Evolutionary conservation across 495 filamentous ascomycete genomes (phyloP).

Genomic region (Jackrogersella minutella): DNA sequence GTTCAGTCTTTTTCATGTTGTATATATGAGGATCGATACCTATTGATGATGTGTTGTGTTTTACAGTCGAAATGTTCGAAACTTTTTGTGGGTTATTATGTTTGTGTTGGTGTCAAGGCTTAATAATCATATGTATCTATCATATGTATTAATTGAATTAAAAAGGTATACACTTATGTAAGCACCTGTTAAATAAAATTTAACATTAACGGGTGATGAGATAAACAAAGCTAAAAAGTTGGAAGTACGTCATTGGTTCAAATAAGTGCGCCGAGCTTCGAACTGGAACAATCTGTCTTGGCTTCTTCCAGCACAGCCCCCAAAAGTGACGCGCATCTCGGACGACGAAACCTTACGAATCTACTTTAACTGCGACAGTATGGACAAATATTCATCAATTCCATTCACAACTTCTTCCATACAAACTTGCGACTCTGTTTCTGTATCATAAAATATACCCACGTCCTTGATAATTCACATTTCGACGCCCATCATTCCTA

Average conservation of each 20-base stretch:
- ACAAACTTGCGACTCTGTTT: background rate
- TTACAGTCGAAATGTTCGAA: no score
- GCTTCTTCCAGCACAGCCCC: slow-evolving; percentile 28
- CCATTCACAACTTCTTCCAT: background rate
- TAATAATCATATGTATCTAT: no score
- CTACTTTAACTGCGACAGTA: slow-evolving; percentile 11
- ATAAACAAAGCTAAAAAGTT: background rate
- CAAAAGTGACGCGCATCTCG: slow-evolving; percentile 32
- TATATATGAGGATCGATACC: no score
- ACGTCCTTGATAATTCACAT: background rate
- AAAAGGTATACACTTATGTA: no score
- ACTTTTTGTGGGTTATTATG: no score
- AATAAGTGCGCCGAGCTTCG: slow-evolving; percentile 4
- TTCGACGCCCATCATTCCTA: background rate
- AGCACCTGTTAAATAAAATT: no score
- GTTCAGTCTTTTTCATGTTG: no score
- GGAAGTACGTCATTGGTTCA: slow-evolving; percentile 5
- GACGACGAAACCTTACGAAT: background rate
- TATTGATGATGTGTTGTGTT: no score
- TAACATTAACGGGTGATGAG: no score
- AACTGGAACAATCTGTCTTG: slow-evolving; percentile 21
- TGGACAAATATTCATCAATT: slow-evolving; percentile 17
- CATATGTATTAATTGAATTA: no score
- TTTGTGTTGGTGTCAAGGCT: no score
- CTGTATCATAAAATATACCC: slow-evolving; percentile 1